phyloP scores from a whole-genome alignment of 768 basidiomycete genomes.

The Tubosaeta sp. region DNA sequence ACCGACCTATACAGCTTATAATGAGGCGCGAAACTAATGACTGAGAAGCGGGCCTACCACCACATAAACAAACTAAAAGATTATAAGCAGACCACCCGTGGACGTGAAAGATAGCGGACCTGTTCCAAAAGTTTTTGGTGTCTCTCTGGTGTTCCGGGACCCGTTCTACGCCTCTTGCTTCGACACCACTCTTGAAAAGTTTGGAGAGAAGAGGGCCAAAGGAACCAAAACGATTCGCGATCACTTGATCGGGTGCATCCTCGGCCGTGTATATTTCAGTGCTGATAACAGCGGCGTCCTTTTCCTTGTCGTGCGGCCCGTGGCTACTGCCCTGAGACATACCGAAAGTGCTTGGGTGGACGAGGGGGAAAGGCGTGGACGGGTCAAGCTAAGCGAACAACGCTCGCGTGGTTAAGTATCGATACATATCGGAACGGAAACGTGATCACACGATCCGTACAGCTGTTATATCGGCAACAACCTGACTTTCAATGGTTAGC shows the following conservation, averaged over 20 bases:
- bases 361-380: background rate
- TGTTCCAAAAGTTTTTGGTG: slow-evolving; percentile 42
- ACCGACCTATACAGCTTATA: slow-evolving; percentile 37
- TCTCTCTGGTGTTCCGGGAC: slow-evolving; percentile 48
- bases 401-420: background rate
- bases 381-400: too few relatives aligned
- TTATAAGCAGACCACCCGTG: slow-evolving; percentile 1
- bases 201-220: slow-evolving; percentile 32
- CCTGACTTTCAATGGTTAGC: too few relatives aligned
- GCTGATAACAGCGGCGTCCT: background rate
- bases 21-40: background rate
- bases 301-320: slow-evolving; percentile 19
- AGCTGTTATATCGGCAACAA: too few relatives aligned
- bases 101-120: slow-evolving; percentile 24
- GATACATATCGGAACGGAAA: background rate
- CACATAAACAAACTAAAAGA: slow-evolving; percentile 40
- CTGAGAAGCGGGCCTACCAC: slow-evolving; percentile 29
- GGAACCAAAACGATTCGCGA: slow-evolving; percentile 28
- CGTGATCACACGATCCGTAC: too few relatives aligned
- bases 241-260: slow-evolving; percentile 24
- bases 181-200: slow-evolving; percentile 46
- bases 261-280: slow-evolving; percentile 13
- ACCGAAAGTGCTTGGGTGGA: background rate
- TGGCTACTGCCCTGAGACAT: slow-evolving; percentile 7
- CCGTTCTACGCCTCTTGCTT: slow-evolving; percentile 52